Conservation (phyloP, 495 filamentous ascomycete species). For the Stereocaulon alpinum region DNA sequence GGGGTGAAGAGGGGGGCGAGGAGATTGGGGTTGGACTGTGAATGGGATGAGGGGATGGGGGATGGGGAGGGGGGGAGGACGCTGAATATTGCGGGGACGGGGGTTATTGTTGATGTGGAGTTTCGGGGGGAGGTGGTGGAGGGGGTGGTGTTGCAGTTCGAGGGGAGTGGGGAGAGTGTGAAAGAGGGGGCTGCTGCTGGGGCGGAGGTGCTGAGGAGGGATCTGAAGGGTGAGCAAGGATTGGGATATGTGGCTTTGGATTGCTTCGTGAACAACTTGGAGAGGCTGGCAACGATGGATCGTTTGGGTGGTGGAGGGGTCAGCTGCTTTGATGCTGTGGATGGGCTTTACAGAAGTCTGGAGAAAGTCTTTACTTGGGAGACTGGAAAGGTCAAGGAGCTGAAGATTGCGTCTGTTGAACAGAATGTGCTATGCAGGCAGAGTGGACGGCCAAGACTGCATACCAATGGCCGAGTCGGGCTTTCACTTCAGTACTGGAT, state of each 20-base stretch:
- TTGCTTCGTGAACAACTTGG: constrained; percentile 72
- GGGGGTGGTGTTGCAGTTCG: constrained; percentile 37
- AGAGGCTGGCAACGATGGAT: constrained; percentile 67
- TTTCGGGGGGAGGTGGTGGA: constrained; percentile 37
- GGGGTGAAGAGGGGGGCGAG: constrained; percentile 68
- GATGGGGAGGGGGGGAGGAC: constrained; percentile 35
- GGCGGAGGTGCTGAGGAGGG: constrained; percentile 41
- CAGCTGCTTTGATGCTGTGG: constrained; percentile 82
- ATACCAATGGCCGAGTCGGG: constrained; percentile 60
- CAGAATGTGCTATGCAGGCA: constrained; percentile 50
- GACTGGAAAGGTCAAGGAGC: constrained; percentile 45
- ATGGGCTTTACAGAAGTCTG: constrained; percentile 63
- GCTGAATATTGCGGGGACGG: constrained; percentile 61
- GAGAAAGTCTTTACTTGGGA: constrained; percentile 56
- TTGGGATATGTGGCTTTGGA: constrained; percentile 35
- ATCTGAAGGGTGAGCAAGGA: constrained; percentile 35
- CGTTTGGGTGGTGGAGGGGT: constrained; percentile 65
- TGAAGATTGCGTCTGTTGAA: constrained; percentile 33
- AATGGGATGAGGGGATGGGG: constrained; percentile 52
- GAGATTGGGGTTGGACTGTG: constrained; percentile 61
- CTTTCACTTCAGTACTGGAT: constrained; percentile 83
- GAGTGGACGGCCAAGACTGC: constrained; percentile 71
- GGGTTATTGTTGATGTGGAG: constrained; percentile 43
- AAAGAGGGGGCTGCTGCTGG: constrained; percentile 36
- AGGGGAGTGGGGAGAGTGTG: constrained; percentile 35